Percentiles rank a stretch among this genome's conserved stretches.
Conservation (phyloP, 352 stramenopile species). For the Phytopythium sindhum region DNA sequence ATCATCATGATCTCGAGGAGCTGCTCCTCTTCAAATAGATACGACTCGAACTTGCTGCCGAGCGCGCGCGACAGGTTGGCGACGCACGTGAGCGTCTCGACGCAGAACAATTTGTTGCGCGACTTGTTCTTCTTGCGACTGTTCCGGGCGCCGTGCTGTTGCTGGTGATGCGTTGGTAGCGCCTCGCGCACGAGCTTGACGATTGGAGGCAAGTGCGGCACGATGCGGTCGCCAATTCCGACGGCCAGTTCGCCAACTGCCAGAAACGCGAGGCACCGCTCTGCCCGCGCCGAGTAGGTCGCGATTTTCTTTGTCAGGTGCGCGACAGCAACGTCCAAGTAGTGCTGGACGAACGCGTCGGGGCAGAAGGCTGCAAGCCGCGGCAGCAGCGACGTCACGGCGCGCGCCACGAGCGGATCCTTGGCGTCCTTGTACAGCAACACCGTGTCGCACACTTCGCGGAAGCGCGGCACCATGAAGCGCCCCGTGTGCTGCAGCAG, state of each 20-base stretch:
- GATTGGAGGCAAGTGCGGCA: conserved; percentile 80
- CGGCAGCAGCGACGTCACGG: conserved; percentile 89
- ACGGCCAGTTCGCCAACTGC: conserved; percentile 92
- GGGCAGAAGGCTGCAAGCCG: conserved; percentile 91
- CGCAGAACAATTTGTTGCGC: conserved; percentile 77
- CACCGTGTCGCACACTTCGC: conserved; percentile 94
- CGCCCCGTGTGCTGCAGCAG: conserved; percentile 92
- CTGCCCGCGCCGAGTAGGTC: conserved; percentile 42
- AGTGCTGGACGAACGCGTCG: conserved; percentile 92
- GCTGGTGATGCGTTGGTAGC: conserved; percentile 45
- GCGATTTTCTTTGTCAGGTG: conserved; percentile 86
- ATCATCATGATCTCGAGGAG: conserved; percentile 85
- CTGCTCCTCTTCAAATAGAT: conserved; percentile 53
- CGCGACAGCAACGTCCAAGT: conserved; percentile 79
- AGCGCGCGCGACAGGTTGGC: conserved; percentile 70
- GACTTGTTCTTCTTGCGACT: conserved; percentile 36
- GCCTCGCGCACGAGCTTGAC: conserved; percentile 75
- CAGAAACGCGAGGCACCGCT: conserved; percentile 88
- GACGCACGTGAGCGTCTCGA: conserved; percentile 81
- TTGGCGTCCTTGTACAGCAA: conserved; percentile 91
- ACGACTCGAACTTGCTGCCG: conserved; percentile 59
- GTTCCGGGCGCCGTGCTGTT: conserved; percentile 10
- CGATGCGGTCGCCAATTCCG: conserved; percentile 86
- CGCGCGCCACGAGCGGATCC: conserved; percentile 77
- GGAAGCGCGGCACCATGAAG: conserved; percentile 98